A percentile compares a stretch with the other conserved stretches of the same genome.
Conservation (phyloP, 106 monocot genomes). For the Dendrobium catenatum region DNA sequence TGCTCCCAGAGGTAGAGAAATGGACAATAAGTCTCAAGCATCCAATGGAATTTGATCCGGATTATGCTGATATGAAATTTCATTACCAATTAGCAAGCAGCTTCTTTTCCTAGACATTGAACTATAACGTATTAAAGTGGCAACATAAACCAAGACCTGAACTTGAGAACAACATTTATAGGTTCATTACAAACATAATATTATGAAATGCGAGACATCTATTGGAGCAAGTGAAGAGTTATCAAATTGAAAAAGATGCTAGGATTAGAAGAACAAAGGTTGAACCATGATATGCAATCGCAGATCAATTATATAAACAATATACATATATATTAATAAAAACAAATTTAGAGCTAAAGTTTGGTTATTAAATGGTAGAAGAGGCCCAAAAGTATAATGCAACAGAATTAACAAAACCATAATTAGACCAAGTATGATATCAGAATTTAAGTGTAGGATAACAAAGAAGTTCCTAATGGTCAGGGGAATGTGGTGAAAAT, state of each 20-base stretch:
- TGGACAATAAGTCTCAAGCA: neutral
- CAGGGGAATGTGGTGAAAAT: too few species aligned
- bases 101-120: neutral
- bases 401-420: too few species aligned
- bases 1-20: neutral
- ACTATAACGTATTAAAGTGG: neutral
- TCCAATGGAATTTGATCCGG: neutral
- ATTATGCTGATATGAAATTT: neutral
- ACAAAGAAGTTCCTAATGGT: too few species aligned
- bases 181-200: neutral
- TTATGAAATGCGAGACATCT: too few species aligned
- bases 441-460: too few species aligned
- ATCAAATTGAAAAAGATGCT: neutral
- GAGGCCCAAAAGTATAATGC: too few species aligned
- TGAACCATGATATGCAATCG: neutral
- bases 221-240: too few species aligned
- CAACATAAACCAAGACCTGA: neutral
- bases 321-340: neutral
- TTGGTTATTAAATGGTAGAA: too few species aligned
- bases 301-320: neutral
- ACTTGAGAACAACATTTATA: neutral
- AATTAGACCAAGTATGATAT: too few species aligned
- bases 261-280: neutral
- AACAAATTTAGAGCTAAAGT: neutral
- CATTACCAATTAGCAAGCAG: neutral